Conservation (phyloP, 225 moss, liverwort and hornwort genomes). For the Marchantia polymorpha region DNA sequence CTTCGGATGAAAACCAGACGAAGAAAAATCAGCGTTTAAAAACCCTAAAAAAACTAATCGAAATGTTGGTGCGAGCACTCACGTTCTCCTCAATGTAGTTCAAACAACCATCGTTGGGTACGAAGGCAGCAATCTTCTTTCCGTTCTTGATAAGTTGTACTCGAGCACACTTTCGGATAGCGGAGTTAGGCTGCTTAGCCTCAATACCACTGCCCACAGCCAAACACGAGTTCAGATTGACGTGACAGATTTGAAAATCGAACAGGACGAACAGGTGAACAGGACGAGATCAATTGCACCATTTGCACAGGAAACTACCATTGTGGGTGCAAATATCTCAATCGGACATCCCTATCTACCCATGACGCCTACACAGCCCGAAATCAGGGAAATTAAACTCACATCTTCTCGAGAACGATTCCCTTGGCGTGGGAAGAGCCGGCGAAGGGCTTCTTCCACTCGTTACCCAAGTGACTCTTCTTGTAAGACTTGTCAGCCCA, state of each 20-base stretch:
- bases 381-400: constrained; percentile 4
- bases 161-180: constrained; percentile 90
- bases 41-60: background rate
- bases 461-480: constrained; percentile 91
- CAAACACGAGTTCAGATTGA: background rate
- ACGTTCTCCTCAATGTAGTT: constrained; percentile 98
- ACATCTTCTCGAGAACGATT: constrained; percentile 94
- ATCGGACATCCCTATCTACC: too few species aligned
- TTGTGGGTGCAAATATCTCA: too few species aligned
- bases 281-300: too few species aligned
- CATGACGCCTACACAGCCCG: too few species aligned
- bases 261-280: too few species aligned
- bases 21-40: background rate
- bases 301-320: too few species aligned
- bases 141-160: constrained; percentile 93
- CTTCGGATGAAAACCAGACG: too few species aligned
- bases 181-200: constrained; percentile 95
- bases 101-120: constrained; percentile 92
- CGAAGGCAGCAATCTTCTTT: constrained; percentile 92
- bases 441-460: constrained; percentile 99
- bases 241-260: too few species aligned
- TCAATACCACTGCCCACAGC: constrained; percentile 76
- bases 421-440: constrained; percentile 97
- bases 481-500: constrained; percentile 98
- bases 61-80: too few species aligned